These are phyloP conservation scores for Paraglomus brasilianum DNA, from an alignment of 192 early-diverging fungal genomes.

Conservation along the genomic window DNA sequence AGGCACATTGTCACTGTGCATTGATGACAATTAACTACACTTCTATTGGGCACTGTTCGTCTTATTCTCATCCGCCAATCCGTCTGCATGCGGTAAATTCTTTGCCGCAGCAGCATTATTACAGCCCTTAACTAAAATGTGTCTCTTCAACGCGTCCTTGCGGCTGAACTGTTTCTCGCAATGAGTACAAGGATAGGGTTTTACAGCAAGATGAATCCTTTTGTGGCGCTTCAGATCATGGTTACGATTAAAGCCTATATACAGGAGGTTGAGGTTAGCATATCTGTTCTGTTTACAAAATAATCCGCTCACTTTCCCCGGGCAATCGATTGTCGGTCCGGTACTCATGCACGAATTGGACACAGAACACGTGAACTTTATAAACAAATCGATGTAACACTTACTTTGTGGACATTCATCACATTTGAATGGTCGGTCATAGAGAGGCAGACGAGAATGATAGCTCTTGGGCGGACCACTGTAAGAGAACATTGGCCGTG, in stretches of 20 bases:
- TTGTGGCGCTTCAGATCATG: conserved; percentile 71
- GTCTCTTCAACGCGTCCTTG: conserved; percentile 71
- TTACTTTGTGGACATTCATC: conserved; percentile 32
- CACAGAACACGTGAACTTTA: too few species aligned
- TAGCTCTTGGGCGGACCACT: conserved; percentile 28
- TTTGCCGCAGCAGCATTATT: conserved; percentile 3
- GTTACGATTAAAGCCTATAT: conserved; percentile 58
- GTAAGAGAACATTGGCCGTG: conserved; percentile 16
- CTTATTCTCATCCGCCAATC: too few species aligned
- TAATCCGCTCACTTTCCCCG: too few species aligned
- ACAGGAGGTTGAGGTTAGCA: too few species aligned
- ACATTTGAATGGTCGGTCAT: conserved; percentile 29
- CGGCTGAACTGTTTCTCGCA: conserved; percentile 73
- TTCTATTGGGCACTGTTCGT: too few species aligned
- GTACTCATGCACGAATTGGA: too few species aligned
- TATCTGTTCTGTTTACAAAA: too few species aligned
- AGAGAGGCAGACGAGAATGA: conserved; percentile 23
- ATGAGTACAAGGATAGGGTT: conserved; percentile 63
- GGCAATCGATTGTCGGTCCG: too few species aligned
- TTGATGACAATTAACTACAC: too few species aligned
- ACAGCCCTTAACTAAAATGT: conserved; percentile 64
- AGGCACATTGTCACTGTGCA: too few species aligned
- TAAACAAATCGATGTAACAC: neutral
- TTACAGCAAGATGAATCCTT: conserved; percentile 67
- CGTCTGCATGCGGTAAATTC: too few species aligned